Percentiles rank a stretch among this genome's conserved stretches.
phyloP scores from a whole-genome alignment of 2,329 filamentous ascomycete species.

The Cryoendolithus antarcticus region DNA sequence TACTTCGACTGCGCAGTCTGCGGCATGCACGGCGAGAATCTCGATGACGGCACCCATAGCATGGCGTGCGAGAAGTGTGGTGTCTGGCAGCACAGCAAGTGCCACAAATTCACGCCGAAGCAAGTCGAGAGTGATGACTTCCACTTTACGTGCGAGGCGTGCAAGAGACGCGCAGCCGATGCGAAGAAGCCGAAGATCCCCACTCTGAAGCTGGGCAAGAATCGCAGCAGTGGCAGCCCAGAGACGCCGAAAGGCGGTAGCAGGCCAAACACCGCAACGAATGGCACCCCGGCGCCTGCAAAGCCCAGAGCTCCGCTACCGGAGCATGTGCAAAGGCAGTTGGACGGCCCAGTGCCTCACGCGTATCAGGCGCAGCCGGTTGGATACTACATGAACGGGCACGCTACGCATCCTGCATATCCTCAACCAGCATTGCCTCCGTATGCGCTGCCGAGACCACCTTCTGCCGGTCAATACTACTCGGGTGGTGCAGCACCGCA shows the following conservation, averaged over 20 bases:
- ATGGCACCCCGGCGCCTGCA: constrained; percentile 7
- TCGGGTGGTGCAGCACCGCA: constrained; percentile 1
- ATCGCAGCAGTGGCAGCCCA: constrained; percentile 12
- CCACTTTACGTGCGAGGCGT: constrained; percentile 71
- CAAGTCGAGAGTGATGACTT: constrained; percentile 80
- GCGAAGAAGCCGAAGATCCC: constrained; percentile 51
- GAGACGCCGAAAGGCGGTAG: constrained; percentile 9
- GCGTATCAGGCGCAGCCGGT: no score
- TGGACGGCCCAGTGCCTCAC: constrained; percentile 8
- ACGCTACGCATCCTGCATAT: no score
- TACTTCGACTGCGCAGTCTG: constrained; percentile 85
- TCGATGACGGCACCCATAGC: constrained; percentile 85
- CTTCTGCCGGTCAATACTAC: no score
- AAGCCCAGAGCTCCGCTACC: constrained; percentile 9
- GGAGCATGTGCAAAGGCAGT: constrained; percentile 16
- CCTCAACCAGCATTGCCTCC: no score
- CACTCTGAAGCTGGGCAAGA: constrained; percentile 42
- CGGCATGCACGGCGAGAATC: constrained; percentile 74
- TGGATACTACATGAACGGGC: no score
- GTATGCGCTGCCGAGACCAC: no score
- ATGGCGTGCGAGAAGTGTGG: constrained; percentile 89
- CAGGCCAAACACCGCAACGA: background rate
- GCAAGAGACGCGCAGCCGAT: constrained; percentile 55
- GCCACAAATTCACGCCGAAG: constrained; percentile 63
- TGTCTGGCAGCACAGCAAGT: constrained; percentile 95